These are phyloP conservation scores for Conticribra guillardii DNA, from an alignment of 108 stramenopile species.

Conservation along the genomic window DNA sequence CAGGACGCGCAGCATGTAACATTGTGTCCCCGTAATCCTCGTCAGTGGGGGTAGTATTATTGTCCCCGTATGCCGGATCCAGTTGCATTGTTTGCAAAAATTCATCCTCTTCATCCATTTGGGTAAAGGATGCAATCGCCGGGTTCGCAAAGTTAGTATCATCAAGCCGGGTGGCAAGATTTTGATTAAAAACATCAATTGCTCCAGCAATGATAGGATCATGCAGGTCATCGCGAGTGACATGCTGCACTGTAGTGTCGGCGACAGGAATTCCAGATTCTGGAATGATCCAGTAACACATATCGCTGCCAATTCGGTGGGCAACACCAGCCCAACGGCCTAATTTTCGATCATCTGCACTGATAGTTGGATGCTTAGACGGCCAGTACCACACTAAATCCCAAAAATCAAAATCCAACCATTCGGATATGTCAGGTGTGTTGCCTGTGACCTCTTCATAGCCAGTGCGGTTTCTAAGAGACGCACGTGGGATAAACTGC, in stretches of 20 bases:
- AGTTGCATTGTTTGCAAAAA: not conserved
- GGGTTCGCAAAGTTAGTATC: conserved; percentile 7
- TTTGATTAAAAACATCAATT: conserved; percentile 5
- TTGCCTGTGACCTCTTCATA: conserved; percentile 42
- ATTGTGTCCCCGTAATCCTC: not conserved
- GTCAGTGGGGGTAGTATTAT: not conserved
- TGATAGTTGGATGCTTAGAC: not conserved
- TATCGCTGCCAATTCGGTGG: conserved; percentile 29
- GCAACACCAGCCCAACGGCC: conserved; percentile 53
- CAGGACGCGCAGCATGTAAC: too few relatives aligned
- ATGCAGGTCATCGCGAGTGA: conserved; percentile 28
- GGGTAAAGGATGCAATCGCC: not conserved
- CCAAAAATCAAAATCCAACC: conserved; percentile 49
- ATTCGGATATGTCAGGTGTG: conserved; percentile 51
- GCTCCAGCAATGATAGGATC: not conserved
- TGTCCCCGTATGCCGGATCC: conserved; percentile 3
- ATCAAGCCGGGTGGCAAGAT: not conserved
- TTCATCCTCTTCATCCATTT: not conserved
- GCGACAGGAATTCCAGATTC: conserved; percentile 19
- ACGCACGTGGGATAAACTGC: conserved; percentile 1
- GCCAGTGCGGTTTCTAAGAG: conserved; percentile 1
- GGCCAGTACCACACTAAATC: conserved; percentile 45
- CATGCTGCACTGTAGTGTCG: conserved; percentile 37
- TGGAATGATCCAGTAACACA: conserved; percentile 50
- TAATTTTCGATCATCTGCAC: conserved; percentile 8